Evolutionary conservation across 495 filamentous ascomycete genomes (phyloP).

Genomic region (Tuber borchii): DNA sequence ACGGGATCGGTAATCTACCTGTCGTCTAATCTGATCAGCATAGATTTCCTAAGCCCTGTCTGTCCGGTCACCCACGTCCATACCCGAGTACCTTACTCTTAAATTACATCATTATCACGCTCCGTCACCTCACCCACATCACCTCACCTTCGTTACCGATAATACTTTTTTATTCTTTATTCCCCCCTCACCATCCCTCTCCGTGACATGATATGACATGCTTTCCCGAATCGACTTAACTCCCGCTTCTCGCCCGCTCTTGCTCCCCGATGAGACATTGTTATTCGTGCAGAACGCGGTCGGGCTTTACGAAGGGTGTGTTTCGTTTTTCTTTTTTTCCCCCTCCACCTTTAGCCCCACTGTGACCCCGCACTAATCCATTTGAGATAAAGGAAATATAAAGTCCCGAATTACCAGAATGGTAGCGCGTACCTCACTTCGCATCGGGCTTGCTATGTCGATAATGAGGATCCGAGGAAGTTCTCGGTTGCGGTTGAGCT

Average conservation of each 20-base stretch:
- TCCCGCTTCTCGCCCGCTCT: constrained; percentile 82
- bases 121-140: not conserved
- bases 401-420: constrained; percentile 88
- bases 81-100: no score
- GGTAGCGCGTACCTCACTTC: constrained; percentile 94
- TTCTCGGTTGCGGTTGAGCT: constrained; percentile 78
- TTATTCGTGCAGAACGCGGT: constrained; percentile 96
- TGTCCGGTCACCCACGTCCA: no score
- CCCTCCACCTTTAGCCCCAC: constrained; percentile 5
- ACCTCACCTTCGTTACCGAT: not conserved
- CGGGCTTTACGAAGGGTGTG: constrained; percentile 94
- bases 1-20: not conserved
- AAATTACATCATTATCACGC: not conserved
- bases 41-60: no score
- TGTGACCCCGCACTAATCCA: constrained; percentile 17
- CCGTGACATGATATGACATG: constrained; percentile 29
- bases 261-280: constrained; percentile 81
- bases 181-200: constrained; percentile 14
- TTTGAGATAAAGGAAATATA: constrained; percentile 65
- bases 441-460: constrained; percentile 90
- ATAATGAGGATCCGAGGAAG: constrained; percentile 77
- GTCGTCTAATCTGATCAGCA: not conserved
- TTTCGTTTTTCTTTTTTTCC: constrained; percentile 15
- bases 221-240: constrained; percentile 91
- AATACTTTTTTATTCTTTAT: not conserved